Evolutionary conservation across 2,329 filamentous ascomycete species (phyloP).

Genomic region (Aureobasidium pullulans): DNA sequence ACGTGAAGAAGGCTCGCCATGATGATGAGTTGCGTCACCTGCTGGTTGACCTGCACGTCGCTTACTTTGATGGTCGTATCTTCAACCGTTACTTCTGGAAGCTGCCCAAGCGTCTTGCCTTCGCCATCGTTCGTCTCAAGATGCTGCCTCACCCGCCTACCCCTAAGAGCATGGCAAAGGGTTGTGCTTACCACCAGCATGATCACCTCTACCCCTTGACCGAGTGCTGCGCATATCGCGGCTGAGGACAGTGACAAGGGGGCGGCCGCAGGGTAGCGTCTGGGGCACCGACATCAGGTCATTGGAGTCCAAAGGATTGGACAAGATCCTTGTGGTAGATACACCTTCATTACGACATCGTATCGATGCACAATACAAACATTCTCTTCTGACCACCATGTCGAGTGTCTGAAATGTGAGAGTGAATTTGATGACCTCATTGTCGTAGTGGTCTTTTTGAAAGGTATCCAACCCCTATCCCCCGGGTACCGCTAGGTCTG

Average conservation of each 20-base stretch:
- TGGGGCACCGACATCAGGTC: too few species aligned
- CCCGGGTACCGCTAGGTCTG: too few species aligned
- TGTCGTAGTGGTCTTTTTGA: too few species aligned
- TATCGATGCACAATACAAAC: neutral
- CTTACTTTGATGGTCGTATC: neutral
- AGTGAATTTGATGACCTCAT: too few species aligned
- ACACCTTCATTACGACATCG: neutral
- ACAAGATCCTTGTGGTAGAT: too few species aligned
- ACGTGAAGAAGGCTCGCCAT: neutral
- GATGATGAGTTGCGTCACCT: neutral
- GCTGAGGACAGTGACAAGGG: neutral
- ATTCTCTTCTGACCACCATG: too few species aligned
- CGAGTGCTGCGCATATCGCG: neutral
- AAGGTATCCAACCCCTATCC: too few species aligned
- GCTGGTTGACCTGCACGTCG: neutral
- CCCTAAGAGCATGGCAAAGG: neutral
- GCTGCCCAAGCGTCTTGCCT: neutral
- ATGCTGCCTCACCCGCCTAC: neutral
- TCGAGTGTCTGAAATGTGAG: too few species aligned
- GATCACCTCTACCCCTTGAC: neutral
- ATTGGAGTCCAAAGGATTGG: too few species aligned
- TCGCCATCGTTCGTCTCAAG: neutral
- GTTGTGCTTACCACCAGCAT: neutral
- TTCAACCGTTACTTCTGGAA: constrained; percentile 3
- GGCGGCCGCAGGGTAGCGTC: neutral